Conservation (phyloP, 2,329 filamentous ascomycete genomes). For the Neocatenulostroma microsporum region DNA sequence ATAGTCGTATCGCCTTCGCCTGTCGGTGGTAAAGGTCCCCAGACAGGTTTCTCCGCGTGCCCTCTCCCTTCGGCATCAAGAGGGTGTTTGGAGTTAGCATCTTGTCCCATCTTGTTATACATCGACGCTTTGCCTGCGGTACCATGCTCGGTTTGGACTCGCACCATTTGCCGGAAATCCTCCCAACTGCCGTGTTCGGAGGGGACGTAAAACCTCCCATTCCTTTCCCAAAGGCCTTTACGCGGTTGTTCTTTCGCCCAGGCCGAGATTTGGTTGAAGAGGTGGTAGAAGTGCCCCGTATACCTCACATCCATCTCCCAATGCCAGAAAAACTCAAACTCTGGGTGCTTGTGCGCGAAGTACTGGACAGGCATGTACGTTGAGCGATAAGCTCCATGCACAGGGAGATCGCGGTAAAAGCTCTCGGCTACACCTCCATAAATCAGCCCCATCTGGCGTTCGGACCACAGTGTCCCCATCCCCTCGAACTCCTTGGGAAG, state of each 20-base stretch:
- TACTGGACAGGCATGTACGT: conserved; percentile 92
- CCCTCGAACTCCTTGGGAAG: conserved; percentile 44
- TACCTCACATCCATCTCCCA: conserved; percentile 94
- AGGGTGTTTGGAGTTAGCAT: conserved; percentile 31
- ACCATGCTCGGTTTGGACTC: conserved; percentile 51
- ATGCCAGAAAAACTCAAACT: conserved; percentile 89
- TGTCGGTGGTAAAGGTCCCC: conserved; percentile 39
- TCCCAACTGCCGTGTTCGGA: conserved; percentile 62
- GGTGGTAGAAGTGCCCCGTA: conserved; percentile 79
- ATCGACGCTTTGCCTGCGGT: conserved; percentile 40
- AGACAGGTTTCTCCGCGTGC: conserved; percentile 42
- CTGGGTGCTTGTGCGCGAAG: conserved; percentile 79
- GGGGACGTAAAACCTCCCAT: conserved; percentile 68
- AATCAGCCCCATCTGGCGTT: conserved; percentile 48
- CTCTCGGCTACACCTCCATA: conserved; percentile 45
- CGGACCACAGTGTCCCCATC: conserved; percentile 48
- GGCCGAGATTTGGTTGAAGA: conserved; percentile 58
- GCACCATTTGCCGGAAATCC: conserved; percentile 60
- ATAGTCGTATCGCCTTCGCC: conserved; percentile 42
- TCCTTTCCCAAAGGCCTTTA: conserved; percentile 69
- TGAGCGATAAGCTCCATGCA: conserved; percentile 62
- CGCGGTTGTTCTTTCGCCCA: conserved; percentile 64
- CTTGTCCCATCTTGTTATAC: conserved; percentile 31
- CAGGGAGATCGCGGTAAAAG: conserved; percentile 53
- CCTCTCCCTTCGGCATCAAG: conserved; percentile 33